phyloP scores from a whole-genome alignment of 345 rosid genomes.

The Aquilaria malaccensis region DNA sequence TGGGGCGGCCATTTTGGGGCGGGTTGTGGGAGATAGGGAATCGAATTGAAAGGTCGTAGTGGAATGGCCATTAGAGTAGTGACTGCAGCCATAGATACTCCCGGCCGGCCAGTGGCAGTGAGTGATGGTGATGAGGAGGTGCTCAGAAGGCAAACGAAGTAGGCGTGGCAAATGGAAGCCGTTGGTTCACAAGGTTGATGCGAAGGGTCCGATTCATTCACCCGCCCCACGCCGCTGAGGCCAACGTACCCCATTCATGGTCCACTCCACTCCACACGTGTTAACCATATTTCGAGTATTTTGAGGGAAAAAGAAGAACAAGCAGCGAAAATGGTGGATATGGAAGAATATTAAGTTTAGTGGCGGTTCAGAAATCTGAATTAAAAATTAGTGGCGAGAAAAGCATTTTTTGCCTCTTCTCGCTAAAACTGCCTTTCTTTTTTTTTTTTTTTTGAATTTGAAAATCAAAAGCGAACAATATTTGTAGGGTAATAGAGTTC shows the following conservation, averaged over 20 bases:
- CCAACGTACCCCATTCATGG: conserved; percentile 1
- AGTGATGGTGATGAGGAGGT: no score
- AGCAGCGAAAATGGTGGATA: no score
- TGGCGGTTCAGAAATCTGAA: no score
- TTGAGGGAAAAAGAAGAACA: not conserved
- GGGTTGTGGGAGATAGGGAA: not conserved
- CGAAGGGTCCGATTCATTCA: not conserved
- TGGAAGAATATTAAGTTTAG: no score
- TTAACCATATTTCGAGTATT: not conserved
- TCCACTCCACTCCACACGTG: not conserved
- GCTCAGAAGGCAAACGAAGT: no score
- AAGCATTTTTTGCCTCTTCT: no score
- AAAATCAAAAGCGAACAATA: no score
- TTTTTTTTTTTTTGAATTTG: no score
- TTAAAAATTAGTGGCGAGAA: no score
- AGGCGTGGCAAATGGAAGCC: no score
- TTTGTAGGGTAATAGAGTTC: no score
- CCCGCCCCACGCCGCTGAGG: not conserved
- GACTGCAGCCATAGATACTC: not conserved
- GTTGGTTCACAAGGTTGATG: not conserved
- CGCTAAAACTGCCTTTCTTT: no score
- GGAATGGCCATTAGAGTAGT: conserved; percentile 11
- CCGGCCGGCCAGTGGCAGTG: not conserved
- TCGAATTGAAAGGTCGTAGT: conserved; percentile 8
- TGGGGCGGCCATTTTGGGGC: conserved; percentile 16